These are phyloP conservation scores for Pseudopyrenochaeta lycopersici DNA, from an alignment of 2,329 filamentous ascomycete genomes.

Conservation along the genomic window DNA sequence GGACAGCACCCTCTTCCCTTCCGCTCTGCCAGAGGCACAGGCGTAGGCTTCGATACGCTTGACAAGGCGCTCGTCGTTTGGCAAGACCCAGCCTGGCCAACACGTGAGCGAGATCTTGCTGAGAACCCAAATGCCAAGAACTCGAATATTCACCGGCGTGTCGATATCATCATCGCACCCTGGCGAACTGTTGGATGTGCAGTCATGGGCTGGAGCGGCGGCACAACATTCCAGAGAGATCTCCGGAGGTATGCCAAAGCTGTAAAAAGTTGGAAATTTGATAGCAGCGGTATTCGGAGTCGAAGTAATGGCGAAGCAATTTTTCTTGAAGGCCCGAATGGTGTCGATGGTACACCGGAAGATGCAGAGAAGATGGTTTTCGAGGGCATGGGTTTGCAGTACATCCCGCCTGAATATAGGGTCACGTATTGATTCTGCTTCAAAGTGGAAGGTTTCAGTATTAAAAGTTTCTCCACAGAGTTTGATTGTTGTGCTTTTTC, in stretches of 20 bases:
- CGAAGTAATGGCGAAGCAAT: slow-evolving; percentile 72
- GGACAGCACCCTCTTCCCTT: slow-evolving; percentile 72
- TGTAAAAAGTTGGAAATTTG: slow-evolving; percentile 80
- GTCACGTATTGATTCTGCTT: slow-evolving; percentile 52
- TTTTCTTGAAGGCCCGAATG: slow-evolving; percentile 67
- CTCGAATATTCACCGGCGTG: slow-evolving; percentile 78
- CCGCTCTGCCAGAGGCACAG: slow-evolving; percentile 51
- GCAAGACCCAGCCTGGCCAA: slow-evolving; percentile 71
- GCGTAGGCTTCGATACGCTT: slow-evolving; percentile 80
- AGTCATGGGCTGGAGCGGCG: slow-evolving; percentile 86
- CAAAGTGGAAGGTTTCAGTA: not conserved
- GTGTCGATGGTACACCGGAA: slow-evolving; percentile 63
- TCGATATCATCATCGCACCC: slow-evolving; percentile 90
- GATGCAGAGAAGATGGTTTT: slow-evolving; percentile 84
- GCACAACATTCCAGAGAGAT: slow-evolving; percentile 89
- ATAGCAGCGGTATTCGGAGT: slow-evolving; percentile 84
- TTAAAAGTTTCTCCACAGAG: not conserved
- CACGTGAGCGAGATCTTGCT: slow-evolving; percentile 46
- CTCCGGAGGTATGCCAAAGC: slow-evolving; percentile 81
- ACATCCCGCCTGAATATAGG: slow-evolving; percentile 53
- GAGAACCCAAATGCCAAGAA: slow-evolving; percentile 62
- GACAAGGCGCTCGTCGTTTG: slow-evolving; percentile 95
- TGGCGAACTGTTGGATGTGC: slow-evolving; percentile 92
- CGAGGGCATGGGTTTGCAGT: slow-evolving; percentile 72
- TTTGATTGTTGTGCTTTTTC: not conserved